Conservation (phyloP, 2,329 filamentous ascomycete genomes). For the Zymoseptoria passerinii region DNA sequence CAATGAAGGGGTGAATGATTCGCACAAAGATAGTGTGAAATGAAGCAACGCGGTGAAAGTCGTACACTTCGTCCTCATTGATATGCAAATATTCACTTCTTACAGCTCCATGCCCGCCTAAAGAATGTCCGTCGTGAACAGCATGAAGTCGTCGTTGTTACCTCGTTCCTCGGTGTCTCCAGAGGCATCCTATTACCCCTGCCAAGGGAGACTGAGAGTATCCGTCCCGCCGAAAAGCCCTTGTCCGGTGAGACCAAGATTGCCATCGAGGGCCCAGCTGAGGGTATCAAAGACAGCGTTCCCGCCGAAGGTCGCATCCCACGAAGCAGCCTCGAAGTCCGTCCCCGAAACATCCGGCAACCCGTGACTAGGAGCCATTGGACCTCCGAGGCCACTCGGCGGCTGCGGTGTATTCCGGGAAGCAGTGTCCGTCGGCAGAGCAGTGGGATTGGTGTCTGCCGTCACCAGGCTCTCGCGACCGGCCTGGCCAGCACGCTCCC, state of each 20-base stretch:
- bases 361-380: constrained; percentile 7
- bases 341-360: constrained; percentile 10
- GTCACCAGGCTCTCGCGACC: constrained; percentile 40
- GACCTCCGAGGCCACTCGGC: constrained; percentile 12
- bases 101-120: not conserved
- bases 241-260: constrained; percentile 40
- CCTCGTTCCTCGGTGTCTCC: not conserved
- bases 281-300: constrained; percentile 89
- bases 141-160: not conserved
- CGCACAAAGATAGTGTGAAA: not conserved
- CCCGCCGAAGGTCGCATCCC: constrained; percentile 32
- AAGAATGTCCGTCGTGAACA: not conserved
- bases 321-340: constrained; percentile 22
- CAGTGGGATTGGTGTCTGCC: constrained; percentile 75
- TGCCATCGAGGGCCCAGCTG: constrained; percentile 85
- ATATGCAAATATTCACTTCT: not conserved
- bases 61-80: not conserved
- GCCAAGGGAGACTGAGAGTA: constrained; percentile 3
- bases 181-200: not conserved
- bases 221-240: constrained; percentile 13
- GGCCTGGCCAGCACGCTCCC: constrained; percentile 57
- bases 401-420: constrained; percentile 21
- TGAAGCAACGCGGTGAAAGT: not conserved
- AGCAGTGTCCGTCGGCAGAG: constrained; percentile 20
- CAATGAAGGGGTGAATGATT: not conserved